Percentiles rank a stretch among this genome's conserved stretches.
Conservation (phyloP, 257 asterid genomes). For the Craterostigma plantagineum region DNA sequence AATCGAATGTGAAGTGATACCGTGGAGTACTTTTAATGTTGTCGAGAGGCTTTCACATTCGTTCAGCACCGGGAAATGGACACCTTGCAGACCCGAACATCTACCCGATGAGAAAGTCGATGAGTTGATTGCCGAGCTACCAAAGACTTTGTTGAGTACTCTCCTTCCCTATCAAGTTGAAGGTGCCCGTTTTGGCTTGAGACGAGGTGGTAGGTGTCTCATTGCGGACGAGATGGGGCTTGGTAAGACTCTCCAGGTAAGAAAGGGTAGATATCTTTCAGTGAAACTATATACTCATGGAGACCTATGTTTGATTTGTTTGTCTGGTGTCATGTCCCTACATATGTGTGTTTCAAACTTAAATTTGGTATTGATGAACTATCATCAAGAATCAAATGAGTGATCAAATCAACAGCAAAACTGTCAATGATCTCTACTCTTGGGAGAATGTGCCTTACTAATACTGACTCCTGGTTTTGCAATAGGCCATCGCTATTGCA, state of each 20-base stretch:
- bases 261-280: too few relatives aligned
- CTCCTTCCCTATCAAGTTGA: slow-evolving; percentile 85
- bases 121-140: slow-evolving; percentile 46
- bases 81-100: slow-evolving; percentile 84
- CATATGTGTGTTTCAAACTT: neutral
- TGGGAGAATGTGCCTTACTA: neutral
- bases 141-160: slow-evolving; percentile 33
- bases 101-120: slow-evolving; percentile 70
- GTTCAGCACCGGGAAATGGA: slow-evolving; percentile 41
- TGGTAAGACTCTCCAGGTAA: slow-evolving; percentile 91
- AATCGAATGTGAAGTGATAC: slow-evolving; percentile 71
- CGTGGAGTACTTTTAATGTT: slow-evolving; percentile 74
- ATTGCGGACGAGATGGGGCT: slow-evolving; percentile 99
- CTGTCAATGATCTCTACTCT: neutral
- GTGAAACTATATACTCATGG: too few relatives aligned
- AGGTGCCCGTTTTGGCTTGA: slow-evolving; percentile 71
- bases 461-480: slow-evolving; percentile 11
- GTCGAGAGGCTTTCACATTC: slow-evolving; percentile 63
- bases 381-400: too few relatives aligned
- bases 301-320: slow-evolving; percentile 3
- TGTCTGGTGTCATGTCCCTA: too few relatives aligned
- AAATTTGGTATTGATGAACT: too few relatives aligned
- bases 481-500: slow-evolving; percentile 81
- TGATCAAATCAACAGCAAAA: too few relatives aligned
- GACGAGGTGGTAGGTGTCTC: slow-evolving; percentile 94